Base-by-base conservation (phyloP, 345 rosid genomes). In the Eucalyptus melliodora region DNA sequence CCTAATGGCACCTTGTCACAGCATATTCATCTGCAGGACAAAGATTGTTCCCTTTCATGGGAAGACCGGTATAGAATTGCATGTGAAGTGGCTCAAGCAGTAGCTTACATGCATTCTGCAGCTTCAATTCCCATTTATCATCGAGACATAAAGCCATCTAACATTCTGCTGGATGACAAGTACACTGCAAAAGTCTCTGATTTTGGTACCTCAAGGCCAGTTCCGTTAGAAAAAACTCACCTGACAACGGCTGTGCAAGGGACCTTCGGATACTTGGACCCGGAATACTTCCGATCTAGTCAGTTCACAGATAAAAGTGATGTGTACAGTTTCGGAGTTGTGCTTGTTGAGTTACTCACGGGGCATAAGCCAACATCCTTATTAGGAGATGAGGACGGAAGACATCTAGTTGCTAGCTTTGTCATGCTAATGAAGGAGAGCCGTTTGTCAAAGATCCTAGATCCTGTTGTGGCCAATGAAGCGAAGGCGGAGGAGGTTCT, bases 251-350 rank as follows among this genome's bases (percentile, higher is more conserved):
- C 92, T 88, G 91, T 91, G n/a, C 94, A 93, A 30, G 94, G 95
- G 11, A 93, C 94, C 16, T 67, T 93, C 24, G 94, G 95, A 7
- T 94, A 94, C 67, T 62, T 94, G 87, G 94, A 94, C 87, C 94
- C 95, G 14, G 95, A 94, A 44, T 94, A 94, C 90, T 90, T 90
- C 83, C 90, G 44, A 8, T 90, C 93, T 2, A 88, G 90, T 60
- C 89, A 88, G 72, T 91, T 88, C 6, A 92, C 93, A 2, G 90
- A 90, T 65, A 93, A 93, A 87, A 94, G 95, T 2, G 94, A 94
- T 88, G 95, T 94, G 8, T 93, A 93, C 26, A 93, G 94, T 80
- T 94, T 93, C 42, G 93, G 95, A 9, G 94, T 94, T 40, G 94
- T 91, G 23, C 60, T 93, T 31, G 90, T 90, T 40, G 94, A 67